A percentile compares a stretch with the other conserved stretches of the same genome.
phyloP scores from a whole-genome alignment of 345 rosid genomes.

The Euphorbia peplus region DNA sequence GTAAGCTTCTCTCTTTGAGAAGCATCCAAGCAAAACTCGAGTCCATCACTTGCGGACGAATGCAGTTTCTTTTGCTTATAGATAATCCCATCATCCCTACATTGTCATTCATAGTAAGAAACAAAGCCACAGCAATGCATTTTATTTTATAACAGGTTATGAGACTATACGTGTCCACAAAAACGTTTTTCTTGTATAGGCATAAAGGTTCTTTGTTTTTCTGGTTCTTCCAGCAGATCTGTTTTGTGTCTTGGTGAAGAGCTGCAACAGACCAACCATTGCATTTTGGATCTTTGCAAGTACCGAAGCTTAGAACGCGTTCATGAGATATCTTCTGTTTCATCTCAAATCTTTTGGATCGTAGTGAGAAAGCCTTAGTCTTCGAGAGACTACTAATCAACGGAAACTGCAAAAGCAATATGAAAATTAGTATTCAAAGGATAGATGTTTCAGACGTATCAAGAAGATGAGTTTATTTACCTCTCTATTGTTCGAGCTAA shows the following conservation, averaged over 20 bases:
- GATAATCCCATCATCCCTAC: constrained; percentile 51
- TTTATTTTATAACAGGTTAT: background rate
- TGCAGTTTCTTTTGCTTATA: constrained; percentile 42
- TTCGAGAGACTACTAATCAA: constrained; percentile 29
- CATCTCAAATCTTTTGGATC: constrained; percentile 9
- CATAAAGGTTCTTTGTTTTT: constrained; percentile 45
- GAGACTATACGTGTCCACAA: constrained; percentile 43
- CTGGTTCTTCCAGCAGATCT: constrained; percentile 65
- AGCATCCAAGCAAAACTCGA: constrained; percentile 69
- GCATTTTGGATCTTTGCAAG: constrained; percentile 64
- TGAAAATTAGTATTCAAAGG: background rate
- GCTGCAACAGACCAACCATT: constrained; percentile 55
- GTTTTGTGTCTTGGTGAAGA: constrained; percentile 39
- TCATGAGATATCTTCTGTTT: constrained; percentile 23
- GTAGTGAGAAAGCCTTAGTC: constrained; percentile 7
- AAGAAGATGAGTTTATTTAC: constrained; percentile 29
- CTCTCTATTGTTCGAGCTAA: constrained; percentile 78
- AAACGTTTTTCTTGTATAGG: constrained; percentile 59
- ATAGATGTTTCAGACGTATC: constrained; percentile 9
- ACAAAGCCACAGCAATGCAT: background rate
- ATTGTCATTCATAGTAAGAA: constrained; percentile 19
- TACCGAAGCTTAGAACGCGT: constrained; percentile 52
- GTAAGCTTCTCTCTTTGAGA: constrained; percentile 63
- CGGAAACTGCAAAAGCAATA: constrained; percentile 50
- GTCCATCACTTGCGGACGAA: constrained; percentile 47